Conservation (phyloP, 306 rosid species). For the Senna siamea region DNA sequence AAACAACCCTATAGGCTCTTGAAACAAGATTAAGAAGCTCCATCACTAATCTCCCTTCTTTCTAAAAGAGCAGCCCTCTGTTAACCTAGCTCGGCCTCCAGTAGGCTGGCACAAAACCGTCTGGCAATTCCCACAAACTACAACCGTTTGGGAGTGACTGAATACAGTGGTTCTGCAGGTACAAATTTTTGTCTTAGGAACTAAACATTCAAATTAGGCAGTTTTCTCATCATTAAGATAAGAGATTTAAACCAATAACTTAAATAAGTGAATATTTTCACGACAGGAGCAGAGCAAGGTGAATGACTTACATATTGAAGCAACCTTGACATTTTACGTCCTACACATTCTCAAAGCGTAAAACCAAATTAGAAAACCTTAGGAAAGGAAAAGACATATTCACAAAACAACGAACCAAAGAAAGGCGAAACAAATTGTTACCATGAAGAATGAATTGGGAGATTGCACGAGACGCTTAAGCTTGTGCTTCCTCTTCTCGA, state of each 20-base stretch:
- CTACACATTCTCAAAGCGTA: slow-evolving; percentile 4
- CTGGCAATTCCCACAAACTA: slow-evolving; percentile 62
- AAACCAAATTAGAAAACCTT: neutral
- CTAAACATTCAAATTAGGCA: neutral
- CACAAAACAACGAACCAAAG: neutral
- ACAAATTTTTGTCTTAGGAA: neutral
- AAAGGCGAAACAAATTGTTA: neutral
- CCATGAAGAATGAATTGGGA: slow-evolving; percentile 70
- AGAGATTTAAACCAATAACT: neutral
- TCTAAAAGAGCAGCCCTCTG: slow-evolving; percentile 59
- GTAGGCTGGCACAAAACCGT: slow-evolving; percentile 58
- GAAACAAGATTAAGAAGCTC: neutral
- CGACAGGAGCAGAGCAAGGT: too few species aligned
- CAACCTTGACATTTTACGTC: slow-evolving; percentile 66
- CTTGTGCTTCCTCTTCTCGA: slow-evolving; percentile 69
- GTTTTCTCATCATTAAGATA: neutral
- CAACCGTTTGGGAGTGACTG: slow-evolving; percentile 40
- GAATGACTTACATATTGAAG: slow-evolving; percentile 56
- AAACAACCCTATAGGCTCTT: neutral
- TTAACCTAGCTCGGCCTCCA: slow-evolving; percentile 57
- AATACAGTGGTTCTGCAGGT: slow-evolving; percentile 50
- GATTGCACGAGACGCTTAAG: slow-evolving; percentile 70
- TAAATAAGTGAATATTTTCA: too few species aligned
- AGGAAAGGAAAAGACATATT: neutral
- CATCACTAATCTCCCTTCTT: slow-evolving; percentile 49